Evolutionary conservation across 2,329 filamentous ascomycete genomes (phyloP), one percentile per base, ranked within the genome.

Genomic region (Rhytidhysteron rufulum): DNA sequence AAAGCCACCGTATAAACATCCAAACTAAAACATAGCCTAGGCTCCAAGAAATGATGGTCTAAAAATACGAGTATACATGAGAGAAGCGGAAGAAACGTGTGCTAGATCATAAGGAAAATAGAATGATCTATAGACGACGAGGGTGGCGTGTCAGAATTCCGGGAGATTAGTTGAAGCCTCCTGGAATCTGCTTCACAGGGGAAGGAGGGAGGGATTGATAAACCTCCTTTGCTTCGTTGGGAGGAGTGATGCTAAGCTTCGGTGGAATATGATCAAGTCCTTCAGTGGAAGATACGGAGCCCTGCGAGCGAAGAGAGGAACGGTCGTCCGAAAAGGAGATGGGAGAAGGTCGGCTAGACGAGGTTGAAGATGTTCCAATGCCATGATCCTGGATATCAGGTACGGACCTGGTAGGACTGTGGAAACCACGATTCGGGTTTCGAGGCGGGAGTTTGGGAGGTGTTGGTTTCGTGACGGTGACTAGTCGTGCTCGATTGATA

Each of bases 391-490:
- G 48, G 34, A 34, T 42, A 16, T 44, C 19, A 31, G 41, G 39
- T 13, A 56, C 55, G n/a, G 46, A 50, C 15, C 55, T 56, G 10
- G 49, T 46, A 16, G 57, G 55, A 18, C 55, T 55, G 30, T 47
- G 47, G 30, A 64, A 50, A 39, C 58, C 65, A 30, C 71, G 68
- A 44, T 82, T 82, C 1, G 88, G 85, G 57, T 86, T 95, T 34
- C 89, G 76, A 3, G 80, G 75, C 1, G 90, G 90, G 10, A 95
- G 75, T 7, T 86, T 82, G 2, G 90, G 89, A 1, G 88, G 80
- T 1, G 83, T 67, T 25, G 88, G 79, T 67, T 91, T 94, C 10
- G 86, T 82, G 43, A 96, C 95, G 33, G 81, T 89, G 20, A 96
- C 87, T 37, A 96, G 72, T 37, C 85, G 84, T 18, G 88, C 87